A percentile compares a stretch with the other conserved stretches of the same genome.
Conservation (phyloP, 371 early-diverging fungal genomes). For the Mucor indicus region DNA sequence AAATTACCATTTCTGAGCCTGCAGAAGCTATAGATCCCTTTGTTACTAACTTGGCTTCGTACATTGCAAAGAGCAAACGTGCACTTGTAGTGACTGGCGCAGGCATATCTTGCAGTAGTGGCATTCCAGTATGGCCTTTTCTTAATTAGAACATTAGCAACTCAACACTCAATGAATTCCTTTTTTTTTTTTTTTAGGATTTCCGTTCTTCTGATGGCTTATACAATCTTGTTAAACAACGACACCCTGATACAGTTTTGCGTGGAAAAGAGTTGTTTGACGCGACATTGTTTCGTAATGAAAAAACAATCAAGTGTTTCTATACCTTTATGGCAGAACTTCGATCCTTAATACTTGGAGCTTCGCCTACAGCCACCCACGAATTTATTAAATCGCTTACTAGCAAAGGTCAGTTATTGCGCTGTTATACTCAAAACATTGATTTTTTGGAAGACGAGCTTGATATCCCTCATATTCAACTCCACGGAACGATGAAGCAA, state of each 20-base stretch:
- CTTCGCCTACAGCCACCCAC: conserved; percentile 87
- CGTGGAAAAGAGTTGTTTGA: conserved; percentile 96
- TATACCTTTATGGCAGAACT: conserved; percentile 95
- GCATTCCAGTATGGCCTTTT: conserved; percentile 71
- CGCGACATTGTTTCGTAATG: conserved; percentile 83
- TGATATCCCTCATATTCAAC: conserved; percentile 74
- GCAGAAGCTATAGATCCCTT: conserved; percentile 39
- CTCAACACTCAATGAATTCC: no score
- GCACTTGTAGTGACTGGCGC: conserved; percentile 89
- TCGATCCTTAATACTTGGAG: conserved; percentile 66
- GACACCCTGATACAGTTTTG: conserved; percentile 73
- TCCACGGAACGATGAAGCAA: conserved; percentile 88
- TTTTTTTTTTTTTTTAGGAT: no score
- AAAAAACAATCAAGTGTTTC: conserved; percentile 77
- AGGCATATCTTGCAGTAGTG: conserved; percentile 88
- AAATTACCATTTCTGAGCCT: conserved; percentile 39
- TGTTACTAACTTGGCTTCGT: conserved; percentile 47
- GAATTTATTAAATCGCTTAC: conserved; percentile 76
- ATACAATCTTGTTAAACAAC: conserved; percentile 79
- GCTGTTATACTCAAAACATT: conserved; percentile 98
- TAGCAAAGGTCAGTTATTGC: conserved; percentile 67
- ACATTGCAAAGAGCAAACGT: conserved; percentile 64
- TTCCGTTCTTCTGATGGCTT: conserved; percentile 81
- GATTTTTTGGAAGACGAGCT: conserved; percentile 86
- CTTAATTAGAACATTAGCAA: no score